Evolutionary conservation across 2,329 filamentous ascomycete genomes (phyloP), one percentile per base, ranked within the genome.

Genomic region (Colletotrichum kahawae): DNA sequence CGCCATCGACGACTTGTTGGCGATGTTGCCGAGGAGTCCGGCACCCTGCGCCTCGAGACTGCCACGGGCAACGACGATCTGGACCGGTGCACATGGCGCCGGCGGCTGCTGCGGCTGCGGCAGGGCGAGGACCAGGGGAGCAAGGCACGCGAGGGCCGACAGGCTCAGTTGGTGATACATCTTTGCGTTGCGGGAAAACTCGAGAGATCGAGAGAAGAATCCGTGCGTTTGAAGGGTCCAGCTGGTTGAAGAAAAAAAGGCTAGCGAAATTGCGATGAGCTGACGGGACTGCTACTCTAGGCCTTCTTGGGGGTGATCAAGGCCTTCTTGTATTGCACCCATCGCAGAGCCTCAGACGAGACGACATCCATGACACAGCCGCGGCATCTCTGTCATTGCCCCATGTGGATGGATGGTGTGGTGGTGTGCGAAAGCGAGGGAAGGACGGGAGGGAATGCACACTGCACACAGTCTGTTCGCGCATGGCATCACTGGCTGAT

Each of bases 41-140:
- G 80, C 54, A 21, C 85, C 85, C 13, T 78, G 69, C 4, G 78
- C 68, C 77, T 87, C 85, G 34, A 60, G 69, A 16, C 83, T 85
- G 48, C 85, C 85, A 43, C 85, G 83, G 18, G 84, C 83, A 70
- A 84, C 83, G 73, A 87, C 78, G 67, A 87, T 81, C 80, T 86
- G 83, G 34, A 86, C 79, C 7, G 73, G 57, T 12, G 64, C 63
- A 6, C 73, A 75, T 24, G 70, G 43, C 48, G 57, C 31, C 31
- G 27, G 57, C n/a, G 27, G 27, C 18, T 33, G 31, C 57, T 71
- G 38, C 31, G 33, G 31, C 57, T 71, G 38, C 31, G 64, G 71
- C 57, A 63, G 57, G 10, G 48, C 73, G 48, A 75, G 64, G 18
- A 51, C 64, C 33, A 72, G 16, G 7, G 73, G 73, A 4, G 48